Conservation (phyloP, 2,329 filamentous ascomycete species). For the Fusarium torreyae region DNA sequence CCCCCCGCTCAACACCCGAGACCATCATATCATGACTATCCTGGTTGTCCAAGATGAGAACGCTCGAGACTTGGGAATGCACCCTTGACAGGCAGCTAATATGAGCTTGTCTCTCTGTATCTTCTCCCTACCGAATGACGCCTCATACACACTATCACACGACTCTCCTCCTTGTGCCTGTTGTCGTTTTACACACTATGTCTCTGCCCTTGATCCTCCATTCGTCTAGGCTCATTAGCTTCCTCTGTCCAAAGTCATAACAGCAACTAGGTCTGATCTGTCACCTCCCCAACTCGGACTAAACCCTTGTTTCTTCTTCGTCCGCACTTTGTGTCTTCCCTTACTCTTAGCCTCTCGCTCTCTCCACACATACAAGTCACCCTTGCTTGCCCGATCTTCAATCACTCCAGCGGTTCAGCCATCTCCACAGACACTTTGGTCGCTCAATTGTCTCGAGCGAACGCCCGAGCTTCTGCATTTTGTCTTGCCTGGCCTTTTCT, state of each 20-base stretch:
- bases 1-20: conserved; percentile 14
- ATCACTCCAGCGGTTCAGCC: conserved; percentile 24
- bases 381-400: conserved; percentile 36
- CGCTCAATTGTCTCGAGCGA: conserved; percentile 33
- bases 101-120: conserved; percentile 6
- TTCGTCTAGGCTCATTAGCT: conserved; percentile 39
- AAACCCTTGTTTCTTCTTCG: conserved; percentile 40
- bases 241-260: conserved; percentile 17
- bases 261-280: conserved; percentile 19
- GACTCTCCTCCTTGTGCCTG: conserved; percentile 29
- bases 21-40: conserved; percentile 15
- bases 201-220: conserved; percentile 42
- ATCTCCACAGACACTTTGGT: conserved; percentile 38
- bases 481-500: conserved; percentile 2
- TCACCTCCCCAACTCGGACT: conserved; percentile 35
- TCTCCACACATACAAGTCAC: conserved; percentile 39
- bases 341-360: conserved; percentile 28
- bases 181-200: conserved; percentile 52
- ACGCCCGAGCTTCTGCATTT: conserved; percentile 23
- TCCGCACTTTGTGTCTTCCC: conserved; percentile 38
- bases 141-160: conserved; percentile 32
- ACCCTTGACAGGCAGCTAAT: not conserved
- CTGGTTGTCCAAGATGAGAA: not conserved
- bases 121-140: conserved; percentile 12
- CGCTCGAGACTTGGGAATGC: conserved; percentile 1